A percentile compares a stretch with the other conserved stretches of the same genome.
phyloP scores from a whole-genome alignment of 2,329 filamentous ascomycete genomes.

The Colletotrichum cuscutae region DNA sequence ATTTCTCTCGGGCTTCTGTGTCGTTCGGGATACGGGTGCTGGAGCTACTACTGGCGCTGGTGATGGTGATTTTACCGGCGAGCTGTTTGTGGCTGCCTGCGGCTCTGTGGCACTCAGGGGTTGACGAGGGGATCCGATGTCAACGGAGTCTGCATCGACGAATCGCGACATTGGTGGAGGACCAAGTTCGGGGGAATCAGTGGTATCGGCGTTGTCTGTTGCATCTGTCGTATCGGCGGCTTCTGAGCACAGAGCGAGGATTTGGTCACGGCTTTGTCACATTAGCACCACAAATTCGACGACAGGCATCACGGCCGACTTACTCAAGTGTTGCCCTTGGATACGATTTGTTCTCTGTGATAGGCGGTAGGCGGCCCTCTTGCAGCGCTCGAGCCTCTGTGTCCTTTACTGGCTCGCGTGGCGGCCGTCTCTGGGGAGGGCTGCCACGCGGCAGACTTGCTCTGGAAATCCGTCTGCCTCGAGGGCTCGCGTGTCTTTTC shows the following conservation, averaged over 20 bases:
- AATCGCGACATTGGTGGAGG: conserved; percentile 69
- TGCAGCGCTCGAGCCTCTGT: conserved; percentile 60
- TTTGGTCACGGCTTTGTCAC: conserved; percentile 65
- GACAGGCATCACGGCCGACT: conserved; percentile 40
- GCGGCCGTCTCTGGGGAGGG: conserved; percentile 64
- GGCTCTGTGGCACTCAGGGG: conserved; percentile 10
- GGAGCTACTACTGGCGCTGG: background rate
- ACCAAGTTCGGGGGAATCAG: conserved; percentile 76
- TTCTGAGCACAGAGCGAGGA: conserved; percentile 66
- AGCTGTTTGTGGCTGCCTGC: background rate
- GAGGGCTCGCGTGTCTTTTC: conserved; percentile 52
- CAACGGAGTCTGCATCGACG: conserved; percentile 66
- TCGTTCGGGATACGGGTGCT: background rate
- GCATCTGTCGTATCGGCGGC: conserved; percentile 54
- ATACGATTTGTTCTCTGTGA: conserved; percentile 75
- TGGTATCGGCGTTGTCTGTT: conserved; percentile 48
- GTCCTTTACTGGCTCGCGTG: conserved; percentile 64
- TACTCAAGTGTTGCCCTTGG: conserved; percentile 77
- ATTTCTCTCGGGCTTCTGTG: conserved; percentile 13
- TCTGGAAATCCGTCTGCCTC: conserved; percentile 24
- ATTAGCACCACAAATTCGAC: conserved; percentile 37
- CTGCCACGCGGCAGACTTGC: conserved; percentile 47
- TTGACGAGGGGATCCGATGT: conserved; percentile 59
- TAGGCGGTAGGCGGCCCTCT: conserved; percentile 71
- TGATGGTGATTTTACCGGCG: conserved; percentile 7